Evolutionary conservation across 148 eudicot species (phyloP).

Genomic region (Polygonum aviculare): DNA sequence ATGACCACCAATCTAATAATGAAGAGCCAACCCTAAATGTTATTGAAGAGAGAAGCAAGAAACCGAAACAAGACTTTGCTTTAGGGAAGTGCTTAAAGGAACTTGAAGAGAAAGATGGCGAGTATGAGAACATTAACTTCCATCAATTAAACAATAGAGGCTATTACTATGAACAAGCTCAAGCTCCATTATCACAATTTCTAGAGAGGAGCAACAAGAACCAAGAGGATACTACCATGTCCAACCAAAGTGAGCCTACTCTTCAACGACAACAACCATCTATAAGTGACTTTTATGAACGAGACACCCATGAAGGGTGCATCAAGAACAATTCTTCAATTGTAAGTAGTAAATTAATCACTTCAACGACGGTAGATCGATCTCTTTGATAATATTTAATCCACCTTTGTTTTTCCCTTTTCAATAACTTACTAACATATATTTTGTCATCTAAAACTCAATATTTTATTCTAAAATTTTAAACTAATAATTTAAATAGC

Average conservation of each 20-base stretch:
- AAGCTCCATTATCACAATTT: slow-evolving; percentile 16
- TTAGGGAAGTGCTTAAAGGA: neutral
- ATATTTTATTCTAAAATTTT: no score
- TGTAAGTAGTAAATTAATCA: slow-evolving; percentile 21
- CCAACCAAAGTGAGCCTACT: slow-evolving; percentile 25
- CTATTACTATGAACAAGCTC: slow-evolving; percentile 24
- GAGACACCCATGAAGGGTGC: slow-evolving; percentile 15
- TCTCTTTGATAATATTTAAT: neutral
- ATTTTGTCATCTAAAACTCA: no score
- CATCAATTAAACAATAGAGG: slow-evolving; percentile 21
- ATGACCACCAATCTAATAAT: neutral
- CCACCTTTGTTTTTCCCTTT: no score
- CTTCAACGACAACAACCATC: slow-evolving; percentile 19
- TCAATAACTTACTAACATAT: no score
- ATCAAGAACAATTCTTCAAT: slow-evolving; percentile 28
- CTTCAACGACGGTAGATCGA: no score
- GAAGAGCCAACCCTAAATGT: no score
- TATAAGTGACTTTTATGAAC: slow-evolving; percentile 19
- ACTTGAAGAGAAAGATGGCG: slow-evolving; percentile 12
- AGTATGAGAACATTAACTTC: slow-evolving; percentile 18
- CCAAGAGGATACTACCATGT: slow-evolving; percentile 28
- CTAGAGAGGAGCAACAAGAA: slow-evolving; percentile 30
- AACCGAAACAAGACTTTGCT: neutral
- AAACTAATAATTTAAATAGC: no score
- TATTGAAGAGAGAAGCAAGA: neutral